Conservation (phyloP, 225 moss, liverwort and hornwort species). For the Bryum argenteum region DNA sequence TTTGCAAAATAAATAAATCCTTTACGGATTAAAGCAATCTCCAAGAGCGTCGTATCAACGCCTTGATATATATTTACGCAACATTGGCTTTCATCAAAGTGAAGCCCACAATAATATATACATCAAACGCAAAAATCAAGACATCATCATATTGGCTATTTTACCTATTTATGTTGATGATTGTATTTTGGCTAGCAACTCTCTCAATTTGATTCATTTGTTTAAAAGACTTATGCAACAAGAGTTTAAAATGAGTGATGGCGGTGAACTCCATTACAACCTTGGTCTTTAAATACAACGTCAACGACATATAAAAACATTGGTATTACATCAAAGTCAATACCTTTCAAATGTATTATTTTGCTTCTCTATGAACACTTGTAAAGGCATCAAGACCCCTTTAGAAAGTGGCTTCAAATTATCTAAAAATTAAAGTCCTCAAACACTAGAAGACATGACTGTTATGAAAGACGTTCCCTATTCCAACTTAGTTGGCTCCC, state of each 20-base stretch:
- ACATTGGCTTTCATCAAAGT: background rate
- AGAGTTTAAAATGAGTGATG: conserved; percentile 8
- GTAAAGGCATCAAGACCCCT: background rate
- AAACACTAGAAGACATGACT: background rate
- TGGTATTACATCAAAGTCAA: background rate
- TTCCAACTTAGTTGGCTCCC: background rate
- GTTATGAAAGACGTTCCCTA: background rate
- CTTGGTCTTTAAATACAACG: background rate
- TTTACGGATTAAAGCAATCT: background rate
- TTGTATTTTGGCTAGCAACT: background rate
- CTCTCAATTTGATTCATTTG: background rate
- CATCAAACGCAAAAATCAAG: background rate
- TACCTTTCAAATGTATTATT: conserved; percentile 1
- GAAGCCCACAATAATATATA: background rate
- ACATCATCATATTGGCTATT: background rate
- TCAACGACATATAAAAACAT: background rate
- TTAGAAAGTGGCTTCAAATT: background rate
- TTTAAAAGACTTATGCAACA: background rate
- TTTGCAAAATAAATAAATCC: background rate
- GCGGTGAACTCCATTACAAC: background rate
- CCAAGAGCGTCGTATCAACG: background rate
- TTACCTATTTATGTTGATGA: background rate
- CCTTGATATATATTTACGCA: background rate
- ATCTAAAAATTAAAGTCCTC: background rate
- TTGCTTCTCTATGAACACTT: background rate